Evolutionary conservation across 1,139 yeast genomes (phyloP).

Genomic region (Starmera stellimalicola): DNA sequence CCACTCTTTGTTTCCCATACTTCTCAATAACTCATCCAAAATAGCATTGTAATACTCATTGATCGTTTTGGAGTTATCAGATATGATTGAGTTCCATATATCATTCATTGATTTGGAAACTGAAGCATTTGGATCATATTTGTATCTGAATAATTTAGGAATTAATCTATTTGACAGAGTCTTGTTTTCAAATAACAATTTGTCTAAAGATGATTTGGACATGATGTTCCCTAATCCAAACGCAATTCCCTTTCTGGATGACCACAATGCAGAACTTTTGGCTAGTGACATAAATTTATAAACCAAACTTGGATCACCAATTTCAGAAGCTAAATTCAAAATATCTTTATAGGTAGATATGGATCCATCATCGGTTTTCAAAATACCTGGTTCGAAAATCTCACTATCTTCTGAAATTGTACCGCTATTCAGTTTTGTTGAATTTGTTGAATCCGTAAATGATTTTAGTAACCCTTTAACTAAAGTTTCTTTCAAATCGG

Average conservation of each 20-base stretch:
- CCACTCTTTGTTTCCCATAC: conserved; percentile 87
- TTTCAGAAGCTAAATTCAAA: conserved; percentile 78
- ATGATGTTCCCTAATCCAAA: conserved; percentile 84
- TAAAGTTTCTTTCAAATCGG: conserved; percentile 58
- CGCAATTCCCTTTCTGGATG: conserved; percentile 88
- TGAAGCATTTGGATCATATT: conserved; percentile 71
- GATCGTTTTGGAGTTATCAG: conserved; percentile 50
- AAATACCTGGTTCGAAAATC: conserved; percentile 71
- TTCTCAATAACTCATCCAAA: conserved; percentile 50
- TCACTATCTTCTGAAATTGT: conserved; percentile 72
- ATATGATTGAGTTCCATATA: conserved; percentile 73
- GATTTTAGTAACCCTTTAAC: conserved; percentile 70
- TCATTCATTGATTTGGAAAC: conserved; percentile 82
- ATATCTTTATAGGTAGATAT: conserved; percentile 86
- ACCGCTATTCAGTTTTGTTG: conserved; percentile 49
- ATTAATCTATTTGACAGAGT: conserved; percentile 51
- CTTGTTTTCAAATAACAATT: conserved; percentile 45
- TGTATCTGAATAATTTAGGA: conserved; percentile 76
- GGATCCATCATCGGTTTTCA: conserved; percentile 77
- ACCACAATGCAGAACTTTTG: conserved; percentile 82
- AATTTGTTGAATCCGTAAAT: conserved; percentile 62
- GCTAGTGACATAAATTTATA: conserved; percentile 93
- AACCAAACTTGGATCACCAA: conserved; percentile 90
- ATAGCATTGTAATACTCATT: conserved; percentile 47
- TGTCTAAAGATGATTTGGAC: conserved; percentile 67